These are phyloP conservation scores for Acacia crassicarpa DNA, from an alignment of 306 rosid species.

Conservation along the genomic window DNA sequence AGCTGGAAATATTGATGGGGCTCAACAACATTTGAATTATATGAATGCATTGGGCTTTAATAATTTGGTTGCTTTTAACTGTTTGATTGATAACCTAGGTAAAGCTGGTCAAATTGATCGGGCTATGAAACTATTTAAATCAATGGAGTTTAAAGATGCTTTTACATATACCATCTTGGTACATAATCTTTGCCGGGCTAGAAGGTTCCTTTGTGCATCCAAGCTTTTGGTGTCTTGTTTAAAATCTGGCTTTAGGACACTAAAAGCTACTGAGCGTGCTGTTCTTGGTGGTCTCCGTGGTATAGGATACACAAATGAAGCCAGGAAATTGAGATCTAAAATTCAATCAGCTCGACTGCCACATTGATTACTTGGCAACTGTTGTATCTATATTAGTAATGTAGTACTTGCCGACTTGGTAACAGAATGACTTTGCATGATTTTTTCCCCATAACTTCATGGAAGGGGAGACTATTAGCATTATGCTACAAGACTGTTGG, in stretches of 20 bases:
- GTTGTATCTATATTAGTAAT: not conserved
- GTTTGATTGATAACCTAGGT: slow-evolving; percentile 74
- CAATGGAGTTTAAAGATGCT: slow-evolving; percentile 71
- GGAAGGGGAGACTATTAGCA: not conserved
- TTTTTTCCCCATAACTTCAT: slow-evolving; percentile 17
- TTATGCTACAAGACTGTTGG: slow-evolving; percentile 20
- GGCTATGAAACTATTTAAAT: slow-evolving; percentile 64
- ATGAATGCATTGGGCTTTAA: slow-evolving; percentile 57
- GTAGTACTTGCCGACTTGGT: slow-evolving; percentile 10
- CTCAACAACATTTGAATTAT: slow-evolving; percentile 54
- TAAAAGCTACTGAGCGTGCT: slow-evolving; percentile 56
- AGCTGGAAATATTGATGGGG: slow-evolving; percentile 53
- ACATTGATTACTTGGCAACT: slow-evolving; percentile 29
- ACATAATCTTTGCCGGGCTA: slow-evolving; percentile 75
- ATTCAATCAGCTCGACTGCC: slow-evolving; percentile 41
- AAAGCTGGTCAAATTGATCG: slow-evolving; percentile 70
- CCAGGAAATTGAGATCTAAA: slow-evolving; percentile 53
- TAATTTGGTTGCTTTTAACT: slow-evolving; percentile 70
- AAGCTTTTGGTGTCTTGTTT: slow-evolving; percentile 58
- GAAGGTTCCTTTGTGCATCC: slow-evolving; percentile 61
- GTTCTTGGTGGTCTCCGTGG: slow-evolving; percentile 61
- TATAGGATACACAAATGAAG: slow-evolving; percentile 60
- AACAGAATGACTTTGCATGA: not conserved
- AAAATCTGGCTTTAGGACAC: slow-evolving; percentile 53
- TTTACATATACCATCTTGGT: slow-evolving; percentile 64